These are phyloP conservation scores for Penicillium decumbens DNA, from an alignment of 2,329 filamentous ascomycete species.

Conservation along the genomic window DNA sequence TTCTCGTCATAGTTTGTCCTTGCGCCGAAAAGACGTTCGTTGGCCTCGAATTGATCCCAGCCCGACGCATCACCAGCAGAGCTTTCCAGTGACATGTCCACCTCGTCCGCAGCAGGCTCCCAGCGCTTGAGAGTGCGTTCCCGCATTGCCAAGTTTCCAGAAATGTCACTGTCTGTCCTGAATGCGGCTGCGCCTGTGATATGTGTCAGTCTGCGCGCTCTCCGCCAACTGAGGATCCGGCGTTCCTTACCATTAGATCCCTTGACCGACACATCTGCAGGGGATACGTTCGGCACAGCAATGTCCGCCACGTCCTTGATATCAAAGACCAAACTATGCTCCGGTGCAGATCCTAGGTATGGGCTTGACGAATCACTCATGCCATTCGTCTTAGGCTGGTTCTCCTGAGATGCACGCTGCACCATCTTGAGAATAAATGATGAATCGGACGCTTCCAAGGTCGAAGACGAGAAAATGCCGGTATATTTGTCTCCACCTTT, in stretches of 20 bases:
- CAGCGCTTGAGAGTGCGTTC: conserved; percentile 78
- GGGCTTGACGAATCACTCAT: conserved; percentile 36
- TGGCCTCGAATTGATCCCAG: conserved; percentile 95
- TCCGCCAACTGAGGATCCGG: background rate
- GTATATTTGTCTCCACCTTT: conserved; percentile 59
- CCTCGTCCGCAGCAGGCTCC: conserved; percentile 62
- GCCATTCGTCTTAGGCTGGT: conserved; percentile 40
- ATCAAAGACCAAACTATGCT: conserved; percentile 57
- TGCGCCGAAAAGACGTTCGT: conserved; percentile 80
- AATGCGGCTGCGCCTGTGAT: conserved; percentile 65
- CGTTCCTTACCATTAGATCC: conserved; percentile 54
- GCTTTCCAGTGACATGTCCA: conserved; percentile 69
- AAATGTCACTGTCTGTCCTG: conserved; percentile 84
- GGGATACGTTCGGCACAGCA: conserved; percentile 50
- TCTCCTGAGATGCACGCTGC: conserved; percentile 45
- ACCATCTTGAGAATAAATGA: conserved; percentile 64
- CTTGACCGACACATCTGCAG: conserved; percentile 49
- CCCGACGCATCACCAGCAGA: conserved; percentile 41
- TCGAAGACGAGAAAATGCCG: conserved; percentile 57
- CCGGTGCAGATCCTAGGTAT: conserved; percentile 43
- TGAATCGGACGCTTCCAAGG: conserved; percentile 49
- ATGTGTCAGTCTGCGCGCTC: background rate
- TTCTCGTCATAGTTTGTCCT: conserved; percentile 91
- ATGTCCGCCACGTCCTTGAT: conserved; percentile 58
- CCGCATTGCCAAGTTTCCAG: conserved; percentile 62